Base-by-base conservation (phyloP, 2,329 filamentous ascomycete species). In the Verticillium klebahnii region DNA sequence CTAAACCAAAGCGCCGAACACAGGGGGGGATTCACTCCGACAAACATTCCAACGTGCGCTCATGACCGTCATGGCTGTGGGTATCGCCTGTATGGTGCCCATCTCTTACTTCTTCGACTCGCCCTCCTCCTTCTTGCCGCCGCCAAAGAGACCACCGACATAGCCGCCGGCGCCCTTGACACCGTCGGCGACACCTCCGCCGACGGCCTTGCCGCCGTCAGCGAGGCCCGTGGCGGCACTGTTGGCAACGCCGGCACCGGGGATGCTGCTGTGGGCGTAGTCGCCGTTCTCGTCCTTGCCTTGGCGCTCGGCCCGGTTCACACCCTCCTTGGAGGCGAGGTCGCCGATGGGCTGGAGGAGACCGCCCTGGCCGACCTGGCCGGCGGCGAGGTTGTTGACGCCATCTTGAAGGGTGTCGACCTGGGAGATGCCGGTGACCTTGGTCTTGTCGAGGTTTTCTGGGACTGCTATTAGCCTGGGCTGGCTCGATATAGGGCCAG, bases 351-450 rank as follows among this genome's bases (percentile, higher is more conserved):
- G 87, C 68, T 89, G 83, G 1, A 84, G 79, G 1, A 91, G 73
- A 0, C 89, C 89, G 63, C 87, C 89, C 67, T 90, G 83, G 55
- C 89, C 89, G 31, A 92, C 73, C 68, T 90, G 88, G 37, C 84
- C 83, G 1, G 81, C 78, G 9, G 83, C 87, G 60, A 88, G 80
- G 73, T 81, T 78, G 78, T 91, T 77, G 37, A 89, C 82, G 69
- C 82, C 84, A 73, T 90, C 88, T 74, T 92, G 88, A 39, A 91
- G 79, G 54, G 78, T 85, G 75, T 91, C 85, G 75, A 90, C 82
- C 72, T 89, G 87, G 19, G 84, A 73, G 70, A 89, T 72, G 72
- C 86, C 85, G 12, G 88, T 91, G 50, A 92, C 76, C 73, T 92
- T 92, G 65, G 87, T 83, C 74, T 90, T 87, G 76, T 83, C 79